These are phyloP conservation scores for Chrysanthemum makinoi DNA, from an alignment of 129 eudicot species.

Conservation along the genomic window DNA sequence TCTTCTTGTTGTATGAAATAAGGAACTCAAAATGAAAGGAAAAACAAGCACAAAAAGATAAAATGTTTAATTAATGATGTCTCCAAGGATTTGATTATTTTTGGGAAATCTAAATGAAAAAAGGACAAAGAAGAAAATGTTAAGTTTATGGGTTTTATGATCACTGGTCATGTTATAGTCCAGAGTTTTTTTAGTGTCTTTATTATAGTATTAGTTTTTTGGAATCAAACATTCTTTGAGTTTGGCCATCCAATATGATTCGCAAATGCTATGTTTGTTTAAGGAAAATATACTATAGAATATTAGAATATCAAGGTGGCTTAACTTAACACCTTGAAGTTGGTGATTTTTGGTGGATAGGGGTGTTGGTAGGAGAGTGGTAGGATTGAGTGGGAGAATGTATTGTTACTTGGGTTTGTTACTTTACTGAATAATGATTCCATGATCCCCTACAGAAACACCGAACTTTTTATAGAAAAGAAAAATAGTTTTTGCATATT, in stretches of 20 bases:
- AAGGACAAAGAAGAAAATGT: slow-evolving; percentile 35
- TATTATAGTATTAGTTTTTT: slow-evolving; percentile 20
- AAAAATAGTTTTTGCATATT: too few species aligned
- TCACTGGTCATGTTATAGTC: slow-evolving; percentile 46
- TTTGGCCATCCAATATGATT: slow-evolving; percentile 72
- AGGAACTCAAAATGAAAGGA: slow-evolving; percentile 1
- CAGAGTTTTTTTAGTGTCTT: slow-evolving; percentile 48
- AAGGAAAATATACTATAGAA: slow-evolving; percentile 31
- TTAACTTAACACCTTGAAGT: slow-evolving; percentile 38
- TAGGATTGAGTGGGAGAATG: background rate
- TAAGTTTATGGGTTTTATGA: slow-evolving; percentile 34
- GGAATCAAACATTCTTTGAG: slow-evolving; percentile 93
- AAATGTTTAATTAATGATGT: slow-evolving; percentile 11
- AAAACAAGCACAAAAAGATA: slow-evolving; percentile 19
- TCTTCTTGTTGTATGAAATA: background rate
- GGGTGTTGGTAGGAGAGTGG: background rate
- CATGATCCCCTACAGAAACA: slow-evolving; percentile 13
- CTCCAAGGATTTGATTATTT: slow-evolving; percentile 7
- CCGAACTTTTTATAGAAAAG: too few species aligned
- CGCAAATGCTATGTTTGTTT: slow-evolving; percentile 43
- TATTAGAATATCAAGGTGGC: slow-evolving; percentile 55
- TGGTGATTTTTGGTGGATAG: slow-evolving; percentile 25
- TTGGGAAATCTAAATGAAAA: slow-evolving; percentile 3
- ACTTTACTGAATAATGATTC: slow-evolving; percentile 19
- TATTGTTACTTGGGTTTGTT: background rate